A percentile compares a stretch with the other conserved stretches of the same genome.
phyloP scores from a whole-genome alignment of 1,284 basidiomycete genomes.

The Lignosus rhinocerotis region DNA sequence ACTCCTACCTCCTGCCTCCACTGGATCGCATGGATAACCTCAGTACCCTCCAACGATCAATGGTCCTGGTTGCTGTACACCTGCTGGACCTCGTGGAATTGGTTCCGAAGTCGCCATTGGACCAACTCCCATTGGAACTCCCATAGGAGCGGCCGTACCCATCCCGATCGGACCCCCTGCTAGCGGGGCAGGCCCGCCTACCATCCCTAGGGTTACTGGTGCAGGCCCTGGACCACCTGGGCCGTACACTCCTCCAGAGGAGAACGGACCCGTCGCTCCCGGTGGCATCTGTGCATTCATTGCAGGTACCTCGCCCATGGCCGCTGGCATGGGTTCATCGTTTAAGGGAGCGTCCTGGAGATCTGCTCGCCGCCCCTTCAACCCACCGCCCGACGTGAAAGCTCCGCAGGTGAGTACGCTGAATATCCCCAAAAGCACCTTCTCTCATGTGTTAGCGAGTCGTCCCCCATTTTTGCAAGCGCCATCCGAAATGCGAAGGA shows the following conservation, averaged over 20 bases:
- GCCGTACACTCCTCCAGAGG: background rate
- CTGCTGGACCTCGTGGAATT: too few relatives aligned
- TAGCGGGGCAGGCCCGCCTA: too few relatives aligned
- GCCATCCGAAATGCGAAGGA: background rate
- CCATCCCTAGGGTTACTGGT: background rate
- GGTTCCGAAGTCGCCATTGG: background rate
- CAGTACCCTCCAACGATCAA: too few relatives aligned
- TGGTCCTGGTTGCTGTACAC: too few relatives aligned
- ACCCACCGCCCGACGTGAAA: conserved; percentile 4
- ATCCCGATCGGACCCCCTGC: background rate
- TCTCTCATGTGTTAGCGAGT: background rate
- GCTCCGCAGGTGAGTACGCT: conserved; percentile 11
- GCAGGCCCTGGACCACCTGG: background rate
- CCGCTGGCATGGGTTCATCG: too few relatives aligned
- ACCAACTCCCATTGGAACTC: background rate
- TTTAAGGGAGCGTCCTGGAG: background rate
- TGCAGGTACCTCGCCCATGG: background rate
- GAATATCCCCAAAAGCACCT: conserved; percentile 10
- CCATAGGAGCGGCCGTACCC: background rate
- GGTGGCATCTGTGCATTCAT: too few relatives aligned
- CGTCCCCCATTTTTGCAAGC: background rate
- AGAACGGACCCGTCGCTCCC: too few relatives aligned
- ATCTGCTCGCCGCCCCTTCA: background rate
- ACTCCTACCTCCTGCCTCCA: too few relatives aligned
- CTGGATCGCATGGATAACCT: too few relatives aligned